Percentiles rank a stretch among this genome's conserved stretches.
These are phyloP conservation scores for Yamadazyma scolyti DNA, from an alignment of 805 yeast genomes.

Conservation along the genomic window DNA sequence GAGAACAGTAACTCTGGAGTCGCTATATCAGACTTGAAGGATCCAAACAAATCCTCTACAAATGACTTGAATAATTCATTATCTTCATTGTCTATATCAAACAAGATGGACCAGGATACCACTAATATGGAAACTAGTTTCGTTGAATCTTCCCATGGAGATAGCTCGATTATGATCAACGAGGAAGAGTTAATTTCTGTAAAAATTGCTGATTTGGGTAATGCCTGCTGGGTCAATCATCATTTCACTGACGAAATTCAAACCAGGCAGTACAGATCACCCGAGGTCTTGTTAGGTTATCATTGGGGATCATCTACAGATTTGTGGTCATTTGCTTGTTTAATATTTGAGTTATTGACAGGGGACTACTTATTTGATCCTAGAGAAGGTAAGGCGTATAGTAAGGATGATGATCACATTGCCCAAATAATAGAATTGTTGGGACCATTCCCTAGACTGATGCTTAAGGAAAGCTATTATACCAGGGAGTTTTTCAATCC, in stretches of 20 bases:
- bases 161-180: conserved; percentile 19
- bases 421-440: conserved; percentile 89
- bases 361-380: conserved; percentile 97
- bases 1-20: conserved; percentile 12
- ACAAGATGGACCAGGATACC: conserved; percentile 7
- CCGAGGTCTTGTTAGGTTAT: conserved; percentile 65
- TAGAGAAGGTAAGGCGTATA: conserved; percentile 65
- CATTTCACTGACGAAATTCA: conserved; percentile 69
- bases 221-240: conserved; percentile 60
- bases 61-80: conserved; percentile 33
- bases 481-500: conserved; percentile 61
- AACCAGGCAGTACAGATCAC: conserved; percentile 64
- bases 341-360: conserved; percentile 84
- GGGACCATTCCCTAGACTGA: conserved; percentile 61
- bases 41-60: conserved; percentile 7
- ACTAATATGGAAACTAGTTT: conserved; percentile 9
- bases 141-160: conserved; percentile 10
- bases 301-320: conserved; percentile 96
- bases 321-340: conserved; percentile 93
- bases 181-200: conserved; percentile 58
- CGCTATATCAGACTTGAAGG: conserved; percentile 13
- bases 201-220: conserved; percentile 68
- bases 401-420: conserved; percentile 92
- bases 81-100: conserved; percentile 41
- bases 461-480: conserved; percentile 59